Percentiles rank a stretch among this genome's conserved stretches.
Evolutionary conservation across 1,139 yeast genomes (phyloP).

Genomic region (Eremothecium gossypii): DNA sequence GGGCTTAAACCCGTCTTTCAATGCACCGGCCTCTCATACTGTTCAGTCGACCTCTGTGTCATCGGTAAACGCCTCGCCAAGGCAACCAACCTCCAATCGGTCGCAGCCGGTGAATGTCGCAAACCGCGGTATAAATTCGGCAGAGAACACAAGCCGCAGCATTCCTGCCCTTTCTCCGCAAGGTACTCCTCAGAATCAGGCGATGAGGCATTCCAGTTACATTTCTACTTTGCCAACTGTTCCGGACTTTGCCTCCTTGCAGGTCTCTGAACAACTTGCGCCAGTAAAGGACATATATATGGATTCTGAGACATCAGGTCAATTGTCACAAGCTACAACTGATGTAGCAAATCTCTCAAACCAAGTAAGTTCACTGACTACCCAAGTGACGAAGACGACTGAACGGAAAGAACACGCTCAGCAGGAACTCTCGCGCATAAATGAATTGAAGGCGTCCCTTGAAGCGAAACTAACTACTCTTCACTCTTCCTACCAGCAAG

Average conservation of each 20-base stretch:
- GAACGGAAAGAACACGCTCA: slow-evolving; percentile 69
- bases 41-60: slow-evolving; percentile 14
- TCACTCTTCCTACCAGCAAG: slow-evolving; percentile 66
- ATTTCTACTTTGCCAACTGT: slow-evolving; percentile 22
- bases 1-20: slow-evolving; percentile 45
- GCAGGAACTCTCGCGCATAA: slow-evolving; percentile 57
- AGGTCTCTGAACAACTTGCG: slow-evolving; percentile 6
- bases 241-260: slow-evolving; percentile 23
- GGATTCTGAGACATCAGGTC: slow-evolving; percentile 51
- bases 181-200: slow-evolving; percentile 14
- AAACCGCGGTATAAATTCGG: not conserved
- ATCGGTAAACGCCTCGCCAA: slow-evolving; percentile 13
- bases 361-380: slow-evolving; percentile 69
- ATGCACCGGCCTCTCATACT: slow-evolving; percentile 19
- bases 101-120: not conserved
- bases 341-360: slow-evolving; percentile 82
- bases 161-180: slow-evolving; percentile 7
- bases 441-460: slow-evolving; percentile 59
- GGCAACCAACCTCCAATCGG: not conserved
- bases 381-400: slow-evolving; percentile 62
- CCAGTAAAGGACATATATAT: slow-evolving; percentile 42
- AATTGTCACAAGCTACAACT: slow-evolving; percentile 68
- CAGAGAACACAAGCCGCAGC: not conserved
- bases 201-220: slow-evolving; percentile 11
- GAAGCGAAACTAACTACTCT: slow-evolving; percentile 59